Evolutionary conservation across 108 stramenopile species (phyloP).

Genomic region (Aurantiochytrium sp.): DNA sequence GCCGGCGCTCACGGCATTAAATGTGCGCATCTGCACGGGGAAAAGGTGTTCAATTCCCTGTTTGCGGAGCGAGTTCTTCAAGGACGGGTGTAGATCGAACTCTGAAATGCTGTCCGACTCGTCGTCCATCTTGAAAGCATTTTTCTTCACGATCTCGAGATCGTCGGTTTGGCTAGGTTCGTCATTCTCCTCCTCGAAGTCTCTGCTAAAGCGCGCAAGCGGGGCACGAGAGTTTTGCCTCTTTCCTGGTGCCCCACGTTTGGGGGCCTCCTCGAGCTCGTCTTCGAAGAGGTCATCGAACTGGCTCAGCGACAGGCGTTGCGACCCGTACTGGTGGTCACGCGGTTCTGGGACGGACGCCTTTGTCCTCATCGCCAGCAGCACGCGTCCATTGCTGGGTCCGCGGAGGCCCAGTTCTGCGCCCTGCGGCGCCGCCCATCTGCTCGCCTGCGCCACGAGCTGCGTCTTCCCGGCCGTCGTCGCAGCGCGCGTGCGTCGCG

Average conservation of each 20-base stretch:
- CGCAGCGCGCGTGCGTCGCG: no score
- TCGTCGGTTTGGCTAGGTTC: background rate
- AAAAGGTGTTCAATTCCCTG: background rate
- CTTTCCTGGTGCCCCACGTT: background rate
- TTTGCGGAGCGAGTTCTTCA: background rate
- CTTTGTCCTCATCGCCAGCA: background rate
- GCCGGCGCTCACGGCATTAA: background rate
- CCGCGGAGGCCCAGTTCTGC: background rate
- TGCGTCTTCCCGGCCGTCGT: no score
- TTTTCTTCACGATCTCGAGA: background rate
- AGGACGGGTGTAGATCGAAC: background rate
- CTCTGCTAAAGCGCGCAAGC: background rate
- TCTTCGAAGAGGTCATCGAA: background rate
- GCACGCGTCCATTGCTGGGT: background rate
- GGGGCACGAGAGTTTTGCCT: background rate
- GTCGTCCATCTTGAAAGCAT: background rate
- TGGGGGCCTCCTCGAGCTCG: background rate
- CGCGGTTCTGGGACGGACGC: background rate
- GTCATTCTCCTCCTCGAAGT: background rate
- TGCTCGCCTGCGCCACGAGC: no score
- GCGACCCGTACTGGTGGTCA: background rate
- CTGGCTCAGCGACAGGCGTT: background rate
- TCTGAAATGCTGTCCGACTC: background rate
- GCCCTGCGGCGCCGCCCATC: background rate
- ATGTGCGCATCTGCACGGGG: conserved; percentile 16